phyloP scores from a whole-genome alignment of 331 rosid species.

The Ulmus americana region DNA sequence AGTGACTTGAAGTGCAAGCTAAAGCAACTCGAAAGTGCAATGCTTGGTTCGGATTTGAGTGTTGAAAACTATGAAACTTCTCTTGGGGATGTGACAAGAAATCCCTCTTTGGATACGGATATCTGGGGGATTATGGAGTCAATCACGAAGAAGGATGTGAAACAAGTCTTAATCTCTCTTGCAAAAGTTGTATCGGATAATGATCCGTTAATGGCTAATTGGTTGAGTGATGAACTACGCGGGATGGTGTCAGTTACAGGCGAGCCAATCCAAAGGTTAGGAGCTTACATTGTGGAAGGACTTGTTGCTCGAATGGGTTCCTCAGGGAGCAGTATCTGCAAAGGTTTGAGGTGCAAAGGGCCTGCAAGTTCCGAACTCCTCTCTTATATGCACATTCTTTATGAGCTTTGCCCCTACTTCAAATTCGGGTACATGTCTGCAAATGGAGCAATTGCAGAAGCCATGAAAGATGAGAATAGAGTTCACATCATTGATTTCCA shows the following conservation, averaged over 20 bases:
- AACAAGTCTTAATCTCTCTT: conserved; percentile 57
- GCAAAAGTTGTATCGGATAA: conserved; percentile 72
- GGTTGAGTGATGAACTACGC: conserved; percentile 71
- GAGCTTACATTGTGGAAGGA: conserved; percentile 97
- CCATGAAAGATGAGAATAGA: conserved; percentile 71
- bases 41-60: conserved; percentile 81
- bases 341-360: conserved; percentile 65
- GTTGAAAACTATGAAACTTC: conserved; percentile 45
- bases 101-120: conserved; percentile 44
- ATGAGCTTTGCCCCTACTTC: conserved; percentile 91
- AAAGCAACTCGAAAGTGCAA: conserved; percentile 70
- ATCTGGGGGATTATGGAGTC: conserved; percentile 66
- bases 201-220: conserved; percentile 58
- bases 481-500: conserved; percentile 95
- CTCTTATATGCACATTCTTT: conserved; percentile 79
- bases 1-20: conserved; percentile 66
- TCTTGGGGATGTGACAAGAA: conserved; percentile 36
- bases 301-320: conserved; percentile 63
- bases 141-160: conserved; percentile 57
- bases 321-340: conserved; percentile 74
- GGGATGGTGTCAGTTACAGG: conserved; percentile 88
- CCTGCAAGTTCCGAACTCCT: conserved; percentile 72
- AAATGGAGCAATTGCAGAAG: conserved; percentile 98
- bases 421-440: conserved; percentile 97
- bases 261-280: conserved; percentile 86